These are phyloP conservation scores for Panicum miliaceum DNA, from an alignment of 176 grass and related monocot species.

Conservation along the genomic window DNA sequence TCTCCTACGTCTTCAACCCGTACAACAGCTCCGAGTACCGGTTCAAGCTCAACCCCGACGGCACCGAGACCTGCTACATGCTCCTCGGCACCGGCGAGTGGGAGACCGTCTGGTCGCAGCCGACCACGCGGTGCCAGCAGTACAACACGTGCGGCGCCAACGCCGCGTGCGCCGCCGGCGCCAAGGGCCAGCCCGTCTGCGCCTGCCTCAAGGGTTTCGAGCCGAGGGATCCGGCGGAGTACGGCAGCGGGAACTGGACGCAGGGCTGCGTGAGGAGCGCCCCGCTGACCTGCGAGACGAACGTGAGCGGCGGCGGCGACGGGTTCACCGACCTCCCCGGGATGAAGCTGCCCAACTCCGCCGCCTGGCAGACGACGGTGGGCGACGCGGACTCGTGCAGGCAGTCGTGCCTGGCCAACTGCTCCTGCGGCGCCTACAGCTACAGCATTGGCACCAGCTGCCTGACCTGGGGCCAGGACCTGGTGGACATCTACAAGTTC, in stretches of 20 bases:
- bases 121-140: conserved; percentile 49
- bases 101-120: conserved; percentile 66
- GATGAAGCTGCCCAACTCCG: conserved; percentile 80
- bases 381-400: conserved; percentile 46
- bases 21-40: conserved; percentile 48
- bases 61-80: conserved; percentile 58
- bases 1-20: conserved; percentile 39
- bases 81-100: conserved; percentile 41
- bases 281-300: conserved; percentile 42
- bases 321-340: conserved; percentile 52
- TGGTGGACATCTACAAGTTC: conserved; percentile 81
- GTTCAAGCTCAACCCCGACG: conserved; percentile 54
- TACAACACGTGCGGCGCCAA: conserved; percentile 79
- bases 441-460: conserved; percentile 53
- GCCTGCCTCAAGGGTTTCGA: conserved; percentile 59
- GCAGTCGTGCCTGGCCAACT: conserved; percentile 58
- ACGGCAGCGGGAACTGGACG: conserved; percentile 46
- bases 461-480: conserved; percentile 66
- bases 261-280: conserved; percentile 65
- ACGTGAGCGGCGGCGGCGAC: conserved; percentile 26
- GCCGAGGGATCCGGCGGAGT: conserved; percentile 47
- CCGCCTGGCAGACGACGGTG: conserved; percentile 45
- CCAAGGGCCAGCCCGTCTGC: conserved; percentile 40
- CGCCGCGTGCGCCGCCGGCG: conserved; percentile 48
- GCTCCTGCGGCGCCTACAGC: conserved; percentile 76